phyloP scores from a whole-genome alignment of 2,329 filamentous ascomycete genomes.

The Alternaria ethzedia region DNA sequence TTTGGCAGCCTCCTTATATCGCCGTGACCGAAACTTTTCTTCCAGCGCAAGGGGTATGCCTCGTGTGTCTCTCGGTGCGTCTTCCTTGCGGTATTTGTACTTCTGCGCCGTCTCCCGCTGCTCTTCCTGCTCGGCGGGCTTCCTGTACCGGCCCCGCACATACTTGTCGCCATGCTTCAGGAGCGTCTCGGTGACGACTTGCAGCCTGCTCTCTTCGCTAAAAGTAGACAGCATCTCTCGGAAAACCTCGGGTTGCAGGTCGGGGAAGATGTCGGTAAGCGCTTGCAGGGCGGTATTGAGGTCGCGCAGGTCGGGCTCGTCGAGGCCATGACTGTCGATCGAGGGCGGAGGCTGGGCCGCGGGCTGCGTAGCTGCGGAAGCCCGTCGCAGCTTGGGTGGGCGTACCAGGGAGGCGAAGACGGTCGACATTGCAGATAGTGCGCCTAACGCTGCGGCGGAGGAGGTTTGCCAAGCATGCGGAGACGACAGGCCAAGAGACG shows the following conservation, averaged over 20 bases:
- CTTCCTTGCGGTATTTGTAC: slow-evolving; percentile 43
- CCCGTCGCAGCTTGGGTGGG: slow-evolving; percentile 27
- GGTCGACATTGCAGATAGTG: slow-evolving; percentile 35
- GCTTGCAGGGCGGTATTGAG: slow-evolving; percentile 73
- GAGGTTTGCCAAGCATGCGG: slow-evolving; percentile 10
- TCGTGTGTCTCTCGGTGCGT: slow-evolving; percentile 40
- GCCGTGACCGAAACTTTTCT: slow-evolving; percentile 71
- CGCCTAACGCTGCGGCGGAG: slow-evolving; percentile 11
- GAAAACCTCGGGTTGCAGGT: slow-evolving; percentile 82
- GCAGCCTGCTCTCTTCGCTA: slow-evolving; percentile 76
- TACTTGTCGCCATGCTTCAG: slow-evolving; percentile 74
- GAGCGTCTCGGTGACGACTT: slow-evolving; percentile 77
- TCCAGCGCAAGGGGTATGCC: slow-evolving; percentile 58
- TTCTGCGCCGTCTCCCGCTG: slow-evolving; percentile 39
- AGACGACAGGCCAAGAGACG: background rate
- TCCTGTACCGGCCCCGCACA: slow-evolving; percentile 68
- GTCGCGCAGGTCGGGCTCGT: slow-evolving; percentile 68
- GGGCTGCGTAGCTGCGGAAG: slow-evolving; percentile 16
- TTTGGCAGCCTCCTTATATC: slow-evolving; percentile 73
- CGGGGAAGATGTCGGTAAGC: slow-evolving; percentile 75
- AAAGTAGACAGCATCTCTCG: slow-evolving; percentile 79
- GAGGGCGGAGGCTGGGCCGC: slow-evolving; percentile 8
- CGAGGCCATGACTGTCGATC: slow-evolving; percentile 34
- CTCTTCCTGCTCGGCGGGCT: slow-evolving; percentile 46
- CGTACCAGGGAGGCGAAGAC: slow-evolving; percentile 47